These are phyloP conservation scores for Fagopyrum tataricum DNA, from an alignment of 148 eudicot genomes.

Conservation along the genomic window DNA sequence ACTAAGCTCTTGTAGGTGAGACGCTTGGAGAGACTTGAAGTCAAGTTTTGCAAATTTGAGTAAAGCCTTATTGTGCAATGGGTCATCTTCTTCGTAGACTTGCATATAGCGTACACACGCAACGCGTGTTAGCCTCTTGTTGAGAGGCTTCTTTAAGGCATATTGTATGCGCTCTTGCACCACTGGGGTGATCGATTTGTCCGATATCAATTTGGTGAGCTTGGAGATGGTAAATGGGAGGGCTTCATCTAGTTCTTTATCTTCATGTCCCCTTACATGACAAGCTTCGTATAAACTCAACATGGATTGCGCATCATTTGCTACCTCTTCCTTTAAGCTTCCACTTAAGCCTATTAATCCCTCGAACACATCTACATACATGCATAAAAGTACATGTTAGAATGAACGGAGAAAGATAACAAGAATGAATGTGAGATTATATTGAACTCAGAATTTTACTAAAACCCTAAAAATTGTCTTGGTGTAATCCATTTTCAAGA, in stretches of 20 bases:
- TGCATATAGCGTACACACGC: slow-evolving; percentile 25
- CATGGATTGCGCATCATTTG: slow-evolving; percentile 18
- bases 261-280: slow-evolving; percentile 25
- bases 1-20: slow-evolving; percentile 25
- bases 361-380: slow-evolving; percentile 22
- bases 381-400: not conserved
- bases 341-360: slow-evolving; percentile 17
- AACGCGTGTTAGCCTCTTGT: slow-evolving; percentile 19
- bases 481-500: too few species aligned
- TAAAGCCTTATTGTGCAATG: slow-evolving; percentile 12
- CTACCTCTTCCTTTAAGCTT: slow-evolving; percentile 15
- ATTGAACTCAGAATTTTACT: too few species aligned
- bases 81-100: slow-evolving; percentile 19
- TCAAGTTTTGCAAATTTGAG: slow-evolving; percentile 28
- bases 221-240: slow-evolving; percentile 18
- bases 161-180: slow-evolving; percentile 7
- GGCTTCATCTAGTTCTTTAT: slow-evolving; percentile 32
- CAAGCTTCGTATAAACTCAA: slow-evolving; percentile 38
- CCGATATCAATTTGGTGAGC: slow-evolving; percentile 9
- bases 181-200: not conserved
- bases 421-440: too few species aligned
- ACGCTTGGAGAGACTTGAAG: slow-evolving; percentile 25
- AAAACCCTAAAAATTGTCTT: too few species aligned
- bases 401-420: too few species aligned
- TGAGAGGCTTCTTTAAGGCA: slow-evolving; percentile 22